Base-by-base conservation (phyloP, 495 filamentous ascomycete genomes). In the Trichoderma asperelloides region DNA sequence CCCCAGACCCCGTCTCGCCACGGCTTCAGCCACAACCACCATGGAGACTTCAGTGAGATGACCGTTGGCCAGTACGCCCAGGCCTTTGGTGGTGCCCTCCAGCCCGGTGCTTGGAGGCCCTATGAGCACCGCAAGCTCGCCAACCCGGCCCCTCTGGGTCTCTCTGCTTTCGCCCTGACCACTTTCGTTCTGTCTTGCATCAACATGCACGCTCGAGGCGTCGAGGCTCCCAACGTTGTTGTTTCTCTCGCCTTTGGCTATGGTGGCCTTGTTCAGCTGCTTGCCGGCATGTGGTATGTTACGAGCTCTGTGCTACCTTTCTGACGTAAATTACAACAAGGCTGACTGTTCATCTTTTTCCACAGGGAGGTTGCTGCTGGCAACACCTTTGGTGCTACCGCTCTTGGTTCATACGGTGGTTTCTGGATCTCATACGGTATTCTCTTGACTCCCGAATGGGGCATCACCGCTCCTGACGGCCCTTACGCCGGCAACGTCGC, bases 351-450 rank as follows among this genome's bases (percentile, higher is more conserved):
- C 12, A 12, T n/a, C 39, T 15, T 21, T 21, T 12, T 40, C 6
- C 33, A 16, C 70, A 97, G 93, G 95, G 95, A 97, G 86, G 96
- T 97, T 92, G 95, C 94, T 66, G 87, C 96, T 11, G 95, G 93
- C 69, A 97, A 96, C 86, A 97, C 95, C 51, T 98, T 98, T 69
- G 95, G 92, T 88, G 95, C 93, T 66, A 98, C 93, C 65, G 95
- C 95, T 64, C 85, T 98, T 70, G 95, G 93, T 12, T 98, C 95
- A 7, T 98, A 94, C 77, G 95, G 95, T 71, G 95, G 94, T 70
- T 98, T 98, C 87, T 98, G 95, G 95, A 82, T 98, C 72, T 84
- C 92, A 33, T 93, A 90, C 74, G 95, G 85, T 71, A 91, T 98
- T 80, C 84, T 96, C 72, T 79, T 96, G 71, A 97, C 94, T 33